Evolutionary conservation across 257 asterid genomes (phyloP).

Genomic region (Buddleja alternifolia): DNA sequence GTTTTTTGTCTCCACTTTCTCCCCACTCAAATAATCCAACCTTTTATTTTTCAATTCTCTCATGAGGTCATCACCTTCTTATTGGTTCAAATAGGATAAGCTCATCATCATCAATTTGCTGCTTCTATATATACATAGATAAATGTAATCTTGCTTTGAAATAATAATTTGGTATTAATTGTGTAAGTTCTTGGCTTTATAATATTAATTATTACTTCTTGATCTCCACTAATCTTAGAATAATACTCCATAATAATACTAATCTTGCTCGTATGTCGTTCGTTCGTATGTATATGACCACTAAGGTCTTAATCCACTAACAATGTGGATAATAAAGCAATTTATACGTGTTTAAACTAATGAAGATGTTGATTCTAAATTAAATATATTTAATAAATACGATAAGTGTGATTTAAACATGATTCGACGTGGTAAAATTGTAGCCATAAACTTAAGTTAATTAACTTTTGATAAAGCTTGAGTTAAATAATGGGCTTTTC

Average conservation of each 20-base stretch:
- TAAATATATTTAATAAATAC: too few relatives aligned
- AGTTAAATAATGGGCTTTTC: too few relatives aligned
- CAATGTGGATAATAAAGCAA: conserved; percentile 32
- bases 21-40: conserved; percentile 40
- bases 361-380: neutral
- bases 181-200: conserved; percentile 17
- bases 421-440: conserved; percentile 12
- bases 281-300: conserved; percentile 34
- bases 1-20: conserved; percentile 46
- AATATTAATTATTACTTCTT: conserved; percentile 1
- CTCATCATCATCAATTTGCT: conserved; percentile 29
- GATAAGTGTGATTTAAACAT: too few relatives aligned
- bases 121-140: neutral
- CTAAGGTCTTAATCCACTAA: conserved; percentile 45
- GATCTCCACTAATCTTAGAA: conserved; percentile 6
- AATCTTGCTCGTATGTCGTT: conserved; percentile 35
- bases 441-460: conserved; percentile 7
- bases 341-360: conserved; percentile 17
- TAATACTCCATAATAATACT: conserved; percentile 28
- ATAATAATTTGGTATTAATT: conserved; percentile 17
- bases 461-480: too few relatives aligned
- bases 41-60: conserved; percentile 16
- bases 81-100: conserved; percentile 57
- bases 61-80: conserved; percentile 38
- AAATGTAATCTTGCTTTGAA: neutral